Base-by-base conservation (phyloP, 345 rosid species). In the Eutrema heterophyllum region DNA sequence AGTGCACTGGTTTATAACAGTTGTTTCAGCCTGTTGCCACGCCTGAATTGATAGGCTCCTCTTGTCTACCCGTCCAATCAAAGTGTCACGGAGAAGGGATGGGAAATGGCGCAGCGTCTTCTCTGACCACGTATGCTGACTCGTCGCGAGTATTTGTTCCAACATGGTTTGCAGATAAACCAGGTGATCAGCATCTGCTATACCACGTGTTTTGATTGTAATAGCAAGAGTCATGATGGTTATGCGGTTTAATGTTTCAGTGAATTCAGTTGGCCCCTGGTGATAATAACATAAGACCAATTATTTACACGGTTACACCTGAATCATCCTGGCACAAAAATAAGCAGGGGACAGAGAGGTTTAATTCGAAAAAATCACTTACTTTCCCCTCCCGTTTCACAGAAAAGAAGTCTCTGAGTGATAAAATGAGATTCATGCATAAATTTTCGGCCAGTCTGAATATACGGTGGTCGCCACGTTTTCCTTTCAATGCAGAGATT, bases 361-460 rank as follows among this genome's bases (percentile, higher is more conserved):
- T 21, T 26, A 39, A 27, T 72, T 80, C 46, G 16, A 26, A 21
- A 70, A 24, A 15, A 50, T 44, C 60, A 49, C 55, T 67, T 61
- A 95, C 99, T 94, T 95, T 92, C 53, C 94, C 99, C 72, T 95
- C 99, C 66, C 97, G 90, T 82, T 88, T 95, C 81, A 92, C 87
- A 1, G 87, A 72, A 80, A 95, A 92, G 79, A 92, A 85, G 79
- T 95, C 99, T 82, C 99, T 86, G 73, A 83, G 80, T 16, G 99
- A 95, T 74, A 95, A 83, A 77, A 95, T 88, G 67, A 92, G 87
- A 79, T 92, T 95, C 81, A 92, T 87, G 84, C 99, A 95, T 71
- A 92, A 81, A 81, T 95, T 95, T 76, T 95, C 99, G 45, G 97
- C 93, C 81, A 95, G 78, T 73, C 99, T 85, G 80, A 92, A 89